Evolutionary conservation across 1,284 basidiomycete species (phyloP).

Genomic region (Ustilago cynodontis): DNA sequence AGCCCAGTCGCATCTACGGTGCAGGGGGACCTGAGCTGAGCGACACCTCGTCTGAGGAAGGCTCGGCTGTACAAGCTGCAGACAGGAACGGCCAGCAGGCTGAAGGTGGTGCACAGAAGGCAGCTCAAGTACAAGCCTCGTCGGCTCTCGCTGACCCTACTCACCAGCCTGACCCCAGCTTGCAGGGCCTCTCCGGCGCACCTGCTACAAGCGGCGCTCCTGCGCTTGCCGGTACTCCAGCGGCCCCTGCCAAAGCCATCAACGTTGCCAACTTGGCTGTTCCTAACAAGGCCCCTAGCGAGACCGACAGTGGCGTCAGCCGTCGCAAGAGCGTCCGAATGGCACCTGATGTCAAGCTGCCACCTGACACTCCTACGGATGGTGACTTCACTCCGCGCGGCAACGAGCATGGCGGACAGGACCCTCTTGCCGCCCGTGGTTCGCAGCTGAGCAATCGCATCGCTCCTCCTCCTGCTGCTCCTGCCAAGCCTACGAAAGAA

Average conservation of each 20-base stretch:
- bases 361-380: conserved; percentile 58
- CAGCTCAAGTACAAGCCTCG: conserved; percentile 42
- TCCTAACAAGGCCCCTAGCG: conserved; percentile 39
- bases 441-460: conserved; percentile 51
- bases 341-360: conserved; percentile 64
- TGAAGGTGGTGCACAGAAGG: conserved; percentile 36
- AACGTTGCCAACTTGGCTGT: conserved; percentile 13
- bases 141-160: conserved; percentile 40
- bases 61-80: conserved; percentile 21
- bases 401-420: conserved; percentile 44
- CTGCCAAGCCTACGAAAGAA: conserved; percentile 40
- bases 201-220: conserved; percentile 5
- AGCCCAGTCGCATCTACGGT: conserved; percentile 52
- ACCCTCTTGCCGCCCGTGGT: conserved; percentile 39
- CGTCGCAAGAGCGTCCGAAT: conserved; percentile 67
- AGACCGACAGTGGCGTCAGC: conserved; percentile 39
- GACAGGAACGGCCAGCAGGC: conserved; percentile 15
- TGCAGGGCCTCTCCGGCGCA: conserved; percentile 32
- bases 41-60: conserved; percentile 48
- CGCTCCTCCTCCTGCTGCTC: conserved; percentile 55
- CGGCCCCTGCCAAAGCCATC: conserved; percentile 18
- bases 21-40: conserved; percentile 40
- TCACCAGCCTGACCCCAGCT: conserved; percentile 38
- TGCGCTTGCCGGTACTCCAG: neutral
- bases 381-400: conserved; percentile 35